These are phyloP conservation scores for Diaporthe longicolla DNA, from an alignment of 2,329 filamentous ascomycete species.

Conservation along the genomic window DNA sequence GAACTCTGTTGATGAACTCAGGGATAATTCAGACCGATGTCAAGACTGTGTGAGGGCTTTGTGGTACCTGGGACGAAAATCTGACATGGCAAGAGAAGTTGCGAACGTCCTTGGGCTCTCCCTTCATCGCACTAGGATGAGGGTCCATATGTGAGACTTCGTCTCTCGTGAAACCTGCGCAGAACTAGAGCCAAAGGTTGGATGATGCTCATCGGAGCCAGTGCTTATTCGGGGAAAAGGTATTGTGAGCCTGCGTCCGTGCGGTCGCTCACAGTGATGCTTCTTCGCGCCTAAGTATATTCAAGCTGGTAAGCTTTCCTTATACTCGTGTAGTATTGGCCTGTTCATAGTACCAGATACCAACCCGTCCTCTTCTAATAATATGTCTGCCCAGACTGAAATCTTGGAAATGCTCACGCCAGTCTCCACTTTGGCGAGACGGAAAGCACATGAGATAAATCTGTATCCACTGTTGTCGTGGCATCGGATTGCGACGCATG, in stretches of 20 bases:
- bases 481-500: too few species aligned
- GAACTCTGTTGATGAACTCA: slow-evolving; percentile 34
- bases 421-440: neutral
- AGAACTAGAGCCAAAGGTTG: neutral
- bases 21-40: slow-evolving; percentile 53
- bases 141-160: slow-evolving; percentile 1
- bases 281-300: neutral
- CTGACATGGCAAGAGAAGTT: slow-evolving; percentile 56
- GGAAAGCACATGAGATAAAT: too few species aligned
- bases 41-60: slow-evolving; percentile 66
- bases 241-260: neutral
- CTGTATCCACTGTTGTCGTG: too few species aligned
- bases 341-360: neutral
- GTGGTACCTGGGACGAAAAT: slow-evolving; percentile 69
- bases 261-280: neutral
- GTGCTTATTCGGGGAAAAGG: neutral
- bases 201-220: neutral
- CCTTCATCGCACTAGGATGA: slow-evolving; percentile 25
- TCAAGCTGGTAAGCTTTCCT: neutral
- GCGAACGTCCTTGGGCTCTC: slow-evolving; percentile 34
- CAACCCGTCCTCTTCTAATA: neutral
- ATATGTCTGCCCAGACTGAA: neutral
- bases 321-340: neutral
- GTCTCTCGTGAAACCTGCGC: neutral
- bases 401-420: neutral